phyloP scores from a whole-genome alignment of 176 grass and related monocot species.

The Carex pumila region DNA sequence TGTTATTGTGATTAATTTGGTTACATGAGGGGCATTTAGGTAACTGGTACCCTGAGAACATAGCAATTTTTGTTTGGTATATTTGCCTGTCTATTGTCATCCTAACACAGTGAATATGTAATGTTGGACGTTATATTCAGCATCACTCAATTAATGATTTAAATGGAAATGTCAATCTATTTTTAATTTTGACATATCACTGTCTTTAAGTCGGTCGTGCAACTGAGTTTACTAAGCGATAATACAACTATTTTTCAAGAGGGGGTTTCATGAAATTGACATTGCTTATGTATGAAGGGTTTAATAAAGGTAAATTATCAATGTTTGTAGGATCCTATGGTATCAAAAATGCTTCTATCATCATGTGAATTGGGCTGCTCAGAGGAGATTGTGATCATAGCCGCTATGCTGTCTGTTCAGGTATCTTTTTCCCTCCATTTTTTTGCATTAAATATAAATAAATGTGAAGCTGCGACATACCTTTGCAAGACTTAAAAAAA shows the following conservation, averaged over 20 bases:
- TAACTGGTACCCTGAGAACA: not conserved
- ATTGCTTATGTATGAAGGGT: not conserved
- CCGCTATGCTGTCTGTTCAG: constrained; percentile 89
- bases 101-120: not conserved
- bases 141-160: not conserved
- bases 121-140: not conserved
- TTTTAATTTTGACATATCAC: not conserved
- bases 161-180: not conserved
- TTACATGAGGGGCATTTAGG: not conserved
- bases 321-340: constrained; percentile 76
- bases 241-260: not conserved
- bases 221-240: not conserved
- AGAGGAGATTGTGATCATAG: constrained; percentile 90
- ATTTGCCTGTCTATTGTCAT: not conserved
- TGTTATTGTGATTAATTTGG: not conserved
- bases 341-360: constrained; percentile 93
- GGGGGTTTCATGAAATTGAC: not conserved
- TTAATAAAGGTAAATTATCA: not conserved
- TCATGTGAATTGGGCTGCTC: constrained; percentile 81
- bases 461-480: not conserved
- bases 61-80: not conserved
- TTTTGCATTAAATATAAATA: not conserved
- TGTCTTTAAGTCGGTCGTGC: not conserved
- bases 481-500: constrained; percentile 10
- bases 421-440: constrained; percentile 28